These are phyloP conservation scores for Neoboletus brunneissimus DNA, from an alignment of 768 basidiomycete species.

Conservation along the genomic window DNA sequence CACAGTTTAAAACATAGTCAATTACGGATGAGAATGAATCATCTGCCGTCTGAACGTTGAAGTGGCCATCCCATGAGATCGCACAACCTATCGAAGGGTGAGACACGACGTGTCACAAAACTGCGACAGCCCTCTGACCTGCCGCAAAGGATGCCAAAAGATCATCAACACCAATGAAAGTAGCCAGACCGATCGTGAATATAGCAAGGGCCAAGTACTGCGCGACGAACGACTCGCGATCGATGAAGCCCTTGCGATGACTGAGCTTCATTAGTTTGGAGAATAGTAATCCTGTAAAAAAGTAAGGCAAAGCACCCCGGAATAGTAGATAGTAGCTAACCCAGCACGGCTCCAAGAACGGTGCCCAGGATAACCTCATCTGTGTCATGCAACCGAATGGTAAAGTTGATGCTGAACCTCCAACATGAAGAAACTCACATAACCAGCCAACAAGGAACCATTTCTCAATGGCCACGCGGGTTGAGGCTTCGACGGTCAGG, in stretches of 20 bases:
- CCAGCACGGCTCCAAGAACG: conserved; percentile 59
- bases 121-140: conserved; percentile 38
- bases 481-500: conserved; percentile 67
- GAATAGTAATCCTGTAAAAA: conserved; percentile 55
- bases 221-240: conserved; percentile 83
- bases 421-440: conserved; percentile 36
- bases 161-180: conserved; percentile 81
- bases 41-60: conserved; percentile 76
- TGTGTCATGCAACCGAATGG: conserved; percentile 24
- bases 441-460: conserved; percentile 89
- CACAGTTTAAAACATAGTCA: conserved; percentile 81
- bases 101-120: not conserved
- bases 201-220: conserved; percentile 76
- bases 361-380: conserved; percentile 82
- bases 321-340: conserved; percentile 19
- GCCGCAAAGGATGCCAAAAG: conserved; percentile 87
- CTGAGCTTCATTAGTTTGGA: conserved; percentile 71
- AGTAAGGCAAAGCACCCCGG: not conserved
- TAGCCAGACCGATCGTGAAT: conserved; percentile 76
- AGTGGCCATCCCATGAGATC: conserved; percentile 89
- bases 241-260: conserved; percentile 60
- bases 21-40: conserved; percentile 89
- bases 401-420: not conserved
- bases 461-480: conserved; percentile 63
- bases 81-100: conserved; percentile 59